A percentile compares a stretch with the other conserved stretches of the same genome.
Conservation (phyloP, 2,329 filamentous ascomycete genomes). For the Alternaria solani region DNA sequence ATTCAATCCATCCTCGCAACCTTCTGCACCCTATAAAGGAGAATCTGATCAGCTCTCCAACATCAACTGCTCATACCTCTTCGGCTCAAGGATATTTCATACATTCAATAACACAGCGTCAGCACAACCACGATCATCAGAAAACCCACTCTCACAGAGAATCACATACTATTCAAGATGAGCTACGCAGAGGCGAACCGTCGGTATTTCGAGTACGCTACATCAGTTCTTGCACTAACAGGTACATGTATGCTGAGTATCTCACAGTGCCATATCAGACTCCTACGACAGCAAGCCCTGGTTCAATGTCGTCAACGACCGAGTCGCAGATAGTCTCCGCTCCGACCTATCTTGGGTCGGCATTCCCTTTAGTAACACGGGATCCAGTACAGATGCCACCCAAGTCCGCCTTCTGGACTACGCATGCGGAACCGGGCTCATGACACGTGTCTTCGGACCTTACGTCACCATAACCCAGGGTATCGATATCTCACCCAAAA, state of each 20-base stretch:
- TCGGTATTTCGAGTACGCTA: conserved; percentile 46
- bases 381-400: conserved; percentile 38
- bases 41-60: neutral
- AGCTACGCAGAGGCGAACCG: conserved; percentile 47
- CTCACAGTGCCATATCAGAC: conserved; percentile 59
- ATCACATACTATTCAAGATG: conserved; percentile 26
- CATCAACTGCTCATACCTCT: neutral
- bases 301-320: conserved; percentile 62
- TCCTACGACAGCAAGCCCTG: conserved; percentile 63
- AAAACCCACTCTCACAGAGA: neutral
- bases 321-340: conserved; percentile 64
- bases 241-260: neutral
- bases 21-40: neutral
- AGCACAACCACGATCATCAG: neutral
- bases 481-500: conserved; percentile 74
- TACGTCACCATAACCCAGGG: conserved; percentile 70
- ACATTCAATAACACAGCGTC: neutral
- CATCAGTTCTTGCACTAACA: neutral
- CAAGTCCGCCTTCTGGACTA: conserved; percentile 49
- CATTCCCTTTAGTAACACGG: conserved; percentile 60
- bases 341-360: conserved; percentile 68
- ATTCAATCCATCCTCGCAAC: conserved; percentile 4
- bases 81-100: neutral
- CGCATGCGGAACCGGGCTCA: conserved; percentile 7
- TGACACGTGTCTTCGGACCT: conserved; percentile 64